Conservation (phyloP, 2,329 filamentous ascomycete species). For the Gnomoniopsis sp. region DNA sequence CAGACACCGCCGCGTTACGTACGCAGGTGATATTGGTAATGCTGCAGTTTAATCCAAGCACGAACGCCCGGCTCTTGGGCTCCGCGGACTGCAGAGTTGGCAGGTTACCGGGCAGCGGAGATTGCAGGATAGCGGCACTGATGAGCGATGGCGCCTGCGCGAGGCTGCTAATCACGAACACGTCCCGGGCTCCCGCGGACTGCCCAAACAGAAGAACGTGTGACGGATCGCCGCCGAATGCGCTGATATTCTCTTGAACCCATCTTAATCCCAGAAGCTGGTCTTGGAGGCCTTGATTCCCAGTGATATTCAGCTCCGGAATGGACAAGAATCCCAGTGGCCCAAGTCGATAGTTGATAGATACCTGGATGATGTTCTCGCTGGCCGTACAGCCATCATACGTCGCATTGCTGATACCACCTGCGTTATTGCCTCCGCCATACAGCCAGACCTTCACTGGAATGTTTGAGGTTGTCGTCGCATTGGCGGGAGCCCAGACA, state of each 20-base stretch:
- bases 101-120: slow-evolving; percentile 21
- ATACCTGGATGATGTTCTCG: slow-evolving; percentile 24
- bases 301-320: slow-evolving; percentile 37
- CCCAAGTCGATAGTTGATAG: slow-evolving; percentile 37
- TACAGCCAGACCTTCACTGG: slow-evolving; percentile 22
- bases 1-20: neutral
- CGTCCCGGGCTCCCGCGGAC: slow-evolving; percentile 25
- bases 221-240: slow-evolving; percentile 38
- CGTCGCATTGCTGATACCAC: slow-evolving; percentile 23
- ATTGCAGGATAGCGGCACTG: slow-evolving; percentile 24
- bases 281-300: slow-evolving; percentile 49
- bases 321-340: no score
- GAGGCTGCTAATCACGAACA: slow-evolving; percentile 25
- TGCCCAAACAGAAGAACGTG: slow-evolving; percentile 27
- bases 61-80: neutral
- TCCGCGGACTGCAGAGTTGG: neutral
- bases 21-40: slow-evolving; percentile 5
- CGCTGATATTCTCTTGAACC: slow-evolving; percentile 43
- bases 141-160: slow-evolving; percentile 24
- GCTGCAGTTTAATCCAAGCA: slow-evolving; percentile 1
- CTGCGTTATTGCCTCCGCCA: slow-evolving; percentile 23
- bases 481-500: slow-evolving; percentile 8
- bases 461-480: slow-evolving; percentile 2
- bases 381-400: slow-evolving; percentile 24
- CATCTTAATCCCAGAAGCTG: slow-evolving; percentile 46